Evolutionary conservation across 345 rosid species (phyloP).

Genomic region (rapeseed (Brassica napus)): DNA sequence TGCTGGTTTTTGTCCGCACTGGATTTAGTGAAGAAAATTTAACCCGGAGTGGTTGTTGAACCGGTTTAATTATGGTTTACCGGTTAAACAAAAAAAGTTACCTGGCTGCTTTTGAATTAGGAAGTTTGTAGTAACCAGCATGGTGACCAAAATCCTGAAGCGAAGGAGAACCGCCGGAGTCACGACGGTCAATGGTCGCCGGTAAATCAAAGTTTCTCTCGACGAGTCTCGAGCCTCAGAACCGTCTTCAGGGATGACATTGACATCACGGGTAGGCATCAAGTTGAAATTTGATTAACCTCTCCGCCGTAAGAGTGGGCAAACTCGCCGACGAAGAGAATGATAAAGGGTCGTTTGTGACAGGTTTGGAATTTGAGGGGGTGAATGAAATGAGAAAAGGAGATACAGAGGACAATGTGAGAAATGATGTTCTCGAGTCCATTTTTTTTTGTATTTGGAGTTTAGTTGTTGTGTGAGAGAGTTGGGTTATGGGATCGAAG

Average conservation of each 20-base stretch:
- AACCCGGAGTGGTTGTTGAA: slow-evolving; percentile 10
- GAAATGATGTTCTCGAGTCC: slow-evolving; percentile 21
- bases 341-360: slow-evolving; percentile 23
- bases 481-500: slow-evolving; percentile 11
- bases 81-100: slow-evolving; percentile 33
- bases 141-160: slow-evolving; percentile 74
- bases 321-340: slow-evolving; percentile 29
- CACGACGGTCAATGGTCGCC: slow-evolving; percentile 40
- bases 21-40: background rate
- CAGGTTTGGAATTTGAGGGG: slow-evolving; percentile 20
- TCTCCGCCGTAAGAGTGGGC: slow-evolving; percentile 48
- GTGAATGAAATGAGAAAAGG: slow-evolving; percentile 10
- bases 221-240: slow-evolving; percentile 37
- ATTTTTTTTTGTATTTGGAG: background rate
- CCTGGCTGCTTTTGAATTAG: slow-evolving; percentile 75
- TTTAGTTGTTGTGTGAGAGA: background rate
- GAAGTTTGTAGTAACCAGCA: slow-evolving; percentile 84
- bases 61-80: background rate
- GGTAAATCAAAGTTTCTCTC: slow-evolving; percentile 54
- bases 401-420: slow-evolving; percentile 31
- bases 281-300: slow-evolving; percentile 56
- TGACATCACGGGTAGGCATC: slow-evolving; percentile 46
- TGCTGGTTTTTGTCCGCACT: background rate
- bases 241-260: slow-evolving; percentile 24
- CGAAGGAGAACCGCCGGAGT: slow-evolving; percentile 46